A percentile compares a stretch with the other conserved stretches of the same genome.
Evolutionary conservation across 768 basidiomycete genomes (phyloP).

Genomic region (Candolleomyces aberdarensis): DNA sequence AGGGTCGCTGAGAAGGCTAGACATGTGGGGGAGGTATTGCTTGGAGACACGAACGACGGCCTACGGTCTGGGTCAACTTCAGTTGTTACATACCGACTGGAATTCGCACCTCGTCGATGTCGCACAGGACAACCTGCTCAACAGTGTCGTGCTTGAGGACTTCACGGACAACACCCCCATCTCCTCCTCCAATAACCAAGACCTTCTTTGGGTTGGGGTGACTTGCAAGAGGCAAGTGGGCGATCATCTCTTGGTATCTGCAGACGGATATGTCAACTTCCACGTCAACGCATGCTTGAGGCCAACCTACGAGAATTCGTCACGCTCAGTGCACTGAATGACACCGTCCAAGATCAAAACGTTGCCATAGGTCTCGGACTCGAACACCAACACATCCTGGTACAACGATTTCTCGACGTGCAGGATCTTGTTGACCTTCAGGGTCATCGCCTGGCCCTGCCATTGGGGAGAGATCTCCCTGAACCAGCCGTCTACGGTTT

Average conservation of each 20-base stretch:
- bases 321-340: constrained; percentile 96
- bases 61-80: constrained; percentile 32
- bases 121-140: constrained; percentile 90
- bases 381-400: constrained; percentile 97
- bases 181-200: constrained; percentile 96
- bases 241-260: constrained; percentile 99
- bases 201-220: constrained; percentile 97
- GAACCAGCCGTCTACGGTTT: constrained; percentile 82
- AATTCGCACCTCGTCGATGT: constrained; percentile 86
- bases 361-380: constrained; percentile 95
- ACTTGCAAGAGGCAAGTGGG: constrained; percentile 92
- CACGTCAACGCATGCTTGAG: not conserved
- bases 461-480: constrained; percentile 93
- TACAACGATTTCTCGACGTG: constrained; percentile 91
- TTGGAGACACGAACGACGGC: constrained; percentile 96
- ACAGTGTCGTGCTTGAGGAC: constrained; percentile 92
- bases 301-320: constrained; percentile 87
- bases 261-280: constrained; percentile 14
- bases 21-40: constrained; percentile 92
- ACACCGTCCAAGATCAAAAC: constrained; percentile 94
- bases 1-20: constrained; percentile 71
- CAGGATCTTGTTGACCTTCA: constrained; percentile 93
- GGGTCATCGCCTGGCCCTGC: constrained; percentile 96
- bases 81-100: not conserved
- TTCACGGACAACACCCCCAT: constrained; percentile 97